Base-by-base conservation (phyloP, 257 asterid genomes). In the Ballota nigra region DNA sequence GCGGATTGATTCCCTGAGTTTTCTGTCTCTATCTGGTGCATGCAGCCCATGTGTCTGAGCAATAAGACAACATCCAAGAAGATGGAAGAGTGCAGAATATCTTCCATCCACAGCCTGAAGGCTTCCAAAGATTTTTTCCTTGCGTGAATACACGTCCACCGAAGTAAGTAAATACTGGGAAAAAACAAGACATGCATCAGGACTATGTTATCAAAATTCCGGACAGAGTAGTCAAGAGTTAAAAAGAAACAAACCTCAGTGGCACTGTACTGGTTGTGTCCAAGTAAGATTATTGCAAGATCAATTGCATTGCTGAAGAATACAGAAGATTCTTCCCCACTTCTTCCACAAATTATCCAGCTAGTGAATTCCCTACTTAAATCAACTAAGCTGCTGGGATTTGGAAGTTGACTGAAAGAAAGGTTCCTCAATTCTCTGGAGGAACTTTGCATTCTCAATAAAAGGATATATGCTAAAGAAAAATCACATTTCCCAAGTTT, bases 291-390 rank as follows among this genome's bases (percentile, higher is more conserved):
- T 38, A 85, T 77, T 18, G 97, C 95, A 72, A 94, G 87, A 69
- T 88, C 92, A 84, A 86, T 78, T 29, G 96, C 84, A 75, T 94
- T 92, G 81, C 88, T 81, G 80, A 94, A 87, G 84, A 89, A 94
- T 52, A 73, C 86, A 73, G 96, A 88, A 66, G 96, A 86, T 77
- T 86, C 95, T 79, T 85, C 86, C 65, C 89, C 91, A 51, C 81
- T 83, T 75, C 84, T 83, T 78, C 98, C 99, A 86, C 92, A 86
- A 41, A 88, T 83, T 70, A 91, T 83, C 99, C 99, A 94, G 90
- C 99, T 91, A 51, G 85, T 74, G 73, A 94, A 87, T 79, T 88
- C 97, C 72, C 80, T 82, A 61, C 92, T 92, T 57, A 83, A 82
- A 78, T 77, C 71, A 76, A 83, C 78, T 73, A 92, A 81, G 81